Percentiles rank a stretch among this genome's conserved stretches.
Conservation (phyloP, 1,139 yeast genomes). For the Taiozyma onychis region DNA sequence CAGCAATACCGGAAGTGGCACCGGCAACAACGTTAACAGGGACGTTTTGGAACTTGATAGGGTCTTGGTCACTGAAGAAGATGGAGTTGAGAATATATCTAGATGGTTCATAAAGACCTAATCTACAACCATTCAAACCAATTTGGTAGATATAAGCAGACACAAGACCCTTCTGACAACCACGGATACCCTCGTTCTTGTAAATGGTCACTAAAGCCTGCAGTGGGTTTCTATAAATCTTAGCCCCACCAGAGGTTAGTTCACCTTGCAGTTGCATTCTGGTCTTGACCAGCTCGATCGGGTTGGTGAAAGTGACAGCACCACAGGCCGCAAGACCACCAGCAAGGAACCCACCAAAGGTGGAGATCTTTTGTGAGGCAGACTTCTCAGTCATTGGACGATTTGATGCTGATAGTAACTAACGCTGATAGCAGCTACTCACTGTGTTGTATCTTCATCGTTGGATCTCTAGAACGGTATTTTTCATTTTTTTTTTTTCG, state of each 20-base stretch:
- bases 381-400: conserved; percentile 16
- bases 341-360: conserved; percentile 78
- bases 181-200: conserved; percentile 78
- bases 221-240: conserved; percentile 70
- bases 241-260: conserved; percentile 49
- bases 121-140: conserved; percentile 87
- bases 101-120: conserved; percentile 90
- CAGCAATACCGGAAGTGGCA: conserved; percentile 78
- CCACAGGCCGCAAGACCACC: conserved; percentile 98
- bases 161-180: conserved; percentile 80
- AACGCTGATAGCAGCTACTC: too few species aligned
- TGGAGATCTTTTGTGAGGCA: conserved; percentile 50
- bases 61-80: conserved; percentile 48
- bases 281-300: conserved; percentile 89
- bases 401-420: background rate
- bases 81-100: conserved; percentile 53
- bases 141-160: conserved; percentile 86
- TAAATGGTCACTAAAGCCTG: conserved; percentile 79
- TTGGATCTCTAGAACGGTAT: background rate
- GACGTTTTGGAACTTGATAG: conserved; percentile 50
- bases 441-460: background rate
- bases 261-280: conserved; percentile 98
- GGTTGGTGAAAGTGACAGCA: conserved; percentile 95
- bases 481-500: background rate
- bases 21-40: conserved; percentile 77